Percentiles rank a stretch among this genome's conserved stretches.
These are phyloP conservation scores for Ilex paraguariensis DNA, from an alignment of 305 asterid genomes.

Conservation along the genomic window DNA sequence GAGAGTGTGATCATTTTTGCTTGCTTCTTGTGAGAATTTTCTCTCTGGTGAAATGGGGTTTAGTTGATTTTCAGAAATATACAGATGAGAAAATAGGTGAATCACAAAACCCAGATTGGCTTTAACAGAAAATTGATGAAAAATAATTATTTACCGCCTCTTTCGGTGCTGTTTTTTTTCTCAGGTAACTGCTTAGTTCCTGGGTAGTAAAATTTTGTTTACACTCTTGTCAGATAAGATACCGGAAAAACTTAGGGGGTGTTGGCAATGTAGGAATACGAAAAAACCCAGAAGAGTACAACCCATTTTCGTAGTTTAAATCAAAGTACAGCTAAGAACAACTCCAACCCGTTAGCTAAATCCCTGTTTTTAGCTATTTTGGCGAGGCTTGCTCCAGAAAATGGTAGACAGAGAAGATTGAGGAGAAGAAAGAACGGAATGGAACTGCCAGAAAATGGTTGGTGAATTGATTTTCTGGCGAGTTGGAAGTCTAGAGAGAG, in stretches of 20 bases:
- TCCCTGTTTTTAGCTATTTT: no score
- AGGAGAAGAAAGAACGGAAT: not conserved
- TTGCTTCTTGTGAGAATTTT: not conserved
- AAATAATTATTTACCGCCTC: not conserved
- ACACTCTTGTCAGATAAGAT: not conserved
- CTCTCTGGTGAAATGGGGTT: not conserved
- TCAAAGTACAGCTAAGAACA: not conserved
- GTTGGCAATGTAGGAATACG: no score
- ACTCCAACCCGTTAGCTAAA: no score
- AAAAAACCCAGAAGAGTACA: not conserved
- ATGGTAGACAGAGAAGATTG: not conserved
- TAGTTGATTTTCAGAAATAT: not conserved
- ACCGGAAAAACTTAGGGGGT: not conserved
- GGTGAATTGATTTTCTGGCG: constrained; percentile 31
- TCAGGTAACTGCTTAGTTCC: no score
- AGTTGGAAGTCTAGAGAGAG: constrained; percentile 4
- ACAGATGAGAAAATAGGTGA: constrained; percentile 1
- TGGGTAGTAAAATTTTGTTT: no score
- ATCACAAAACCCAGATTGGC: constrained; percentile 5
- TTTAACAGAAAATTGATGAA: not conserved
- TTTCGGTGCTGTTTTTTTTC: no score
- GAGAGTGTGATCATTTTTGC: constrained; percentile 28
- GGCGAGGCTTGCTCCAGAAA: not conserved
- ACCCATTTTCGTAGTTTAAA: not conserved
- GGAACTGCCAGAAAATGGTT: not conserved